Percentiles rank a stretch among this genome's conserved stretches.
phyloP scores from a whole-genome alignment of 192 early-diverging fungal genomes.

The Gonapodya prolifera region DNA sequence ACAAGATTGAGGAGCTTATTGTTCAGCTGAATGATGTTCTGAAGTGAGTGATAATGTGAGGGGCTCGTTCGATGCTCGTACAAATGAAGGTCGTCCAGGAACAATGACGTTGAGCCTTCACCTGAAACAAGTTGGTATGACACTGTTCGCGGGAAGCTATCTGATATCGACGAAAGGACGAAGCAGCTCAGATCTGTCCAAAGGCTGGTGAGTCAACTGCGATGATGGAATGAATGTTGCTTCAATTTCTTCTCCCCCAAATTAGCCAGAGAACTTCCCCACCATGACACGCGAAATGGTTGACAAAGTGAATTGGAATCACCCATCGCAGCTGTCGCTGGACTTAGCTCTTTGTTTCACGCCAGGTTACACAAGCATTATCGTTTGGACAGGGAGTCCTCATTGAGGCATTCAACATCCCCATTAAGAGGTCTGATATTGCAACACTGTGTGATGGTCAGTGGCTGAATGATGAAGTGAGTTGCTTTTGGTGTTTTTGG shows the following conservation, averaged over 20 bases:
- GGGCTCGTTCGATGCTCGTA: too few relatives aligned
- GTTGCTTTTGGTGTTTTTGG: neutral
- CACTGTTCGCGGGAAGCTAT: neutral
- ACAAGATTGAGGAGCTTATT: too few relatives aligned
- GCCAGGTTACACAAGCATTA: neutral
- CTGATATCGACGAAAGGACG: neutral
- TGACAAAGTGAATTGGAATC: too few relatives aligned
- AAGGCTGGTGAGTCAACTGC: neutral
- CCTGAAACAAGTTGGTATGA: neutral
- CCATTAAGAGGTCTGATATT: constrained; percentile 47
- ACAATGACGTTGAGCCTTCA: neutral
- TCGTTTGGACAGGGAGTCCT: constrained; percentile 16
- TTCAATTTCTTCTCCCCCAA: too few relatives aligned
- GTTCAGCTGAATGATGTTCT: too few relatives aligned
- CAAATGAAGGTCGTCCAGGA: too few relatives aligned
- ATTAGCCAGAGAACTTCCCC: neutral
- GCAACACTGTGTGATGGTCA: constrained; percentile 50
- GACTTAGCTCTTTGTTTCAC: too few relatives aligned
- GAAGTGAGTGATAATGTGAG: too few relatives aligned
- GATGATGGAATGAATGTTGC: too few relatives aligned
- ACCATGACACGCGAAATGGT: neutral
- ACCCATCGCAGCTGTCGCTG: too few relatives aligned
- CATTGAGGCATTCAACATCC: constrained; percentile 42
- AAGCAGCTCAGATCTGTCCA: neutral
- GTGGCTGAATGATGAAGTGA: constrained; percentile 93